Percentiles rank a stretch among this genome's conserved stretches.
Conservation (phyloP, 495 filamentous ascomycete genomes). For the Pseudevernia furfuracea region DNA sequence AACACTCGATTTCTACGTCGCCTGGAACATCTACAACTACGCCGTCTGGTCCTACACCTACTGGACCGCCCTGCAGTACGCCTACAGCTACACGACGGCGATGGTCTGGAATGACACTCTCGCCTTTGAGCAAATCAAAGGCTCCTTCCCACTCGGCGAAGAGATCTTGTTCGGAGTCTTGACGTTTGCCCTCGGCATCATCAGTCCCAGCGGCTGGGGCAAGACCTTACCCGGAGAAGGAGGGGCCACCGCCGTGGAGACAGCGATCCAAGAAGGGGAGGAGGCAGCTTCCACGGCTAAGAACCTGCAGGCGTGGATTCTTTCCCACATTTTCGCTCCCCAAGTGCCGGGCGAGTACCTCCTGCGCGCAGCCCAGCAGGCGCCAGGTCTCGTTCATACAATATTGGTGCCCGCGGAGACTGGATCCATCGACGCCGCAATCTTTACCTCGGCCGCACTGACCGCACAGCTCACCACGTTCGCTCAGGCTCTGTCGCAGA, state of each 20-base stretch:
- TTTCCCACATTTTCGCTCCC: not conserved
- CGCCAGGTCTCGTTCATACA: not conserved
- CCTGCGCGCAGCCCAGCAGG: slow-evolving; percentile 6
- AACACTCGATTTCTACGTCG: slow-evolving; percentile 8
- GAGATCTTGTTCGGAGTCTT: slow-evolving; percentile 9
- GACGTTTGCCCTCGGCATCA: slow-evolving; percentile 12
- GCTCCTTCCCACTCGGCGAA: not conserved
- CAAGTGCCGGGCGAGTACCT: slow-evolving; percentile 14
- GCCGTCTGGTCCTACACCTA: slow-evolving; percentile 10
- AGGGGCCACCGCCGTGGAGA: not conserved
- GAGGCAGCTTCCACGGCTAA: not conserved
- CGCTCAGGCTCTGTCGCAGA: not conserved
- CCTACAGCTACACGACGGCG: not conserved
- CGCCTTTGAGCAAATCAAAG: slow-evolving; percentile 8
- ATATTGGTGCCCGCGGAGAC: not conserved
- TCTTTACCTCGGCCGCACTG: not conserved
- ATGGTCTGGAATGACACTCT: slow-evolving; percentile 3
- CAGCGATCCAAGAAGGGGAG: not conserved
- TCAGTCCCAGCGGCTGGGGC: slow-evolving; percentile 14
- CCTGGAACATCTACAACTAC: slow-evolving; percentile 17
- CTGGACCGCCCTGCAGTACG: slow-evolving; percentile 3
- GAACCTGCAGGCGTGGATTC: not conserved
- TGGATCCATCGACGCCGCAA: not conserved
- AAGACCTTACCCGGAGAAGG: not conserved
- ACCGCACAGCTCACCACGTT: not conserved